These are phyloP conservation scores for Penicillium sp. DNA, from an alignment of 2,329 filamentous ascomycete genomes.

Conservation along the genomic window DNA sequence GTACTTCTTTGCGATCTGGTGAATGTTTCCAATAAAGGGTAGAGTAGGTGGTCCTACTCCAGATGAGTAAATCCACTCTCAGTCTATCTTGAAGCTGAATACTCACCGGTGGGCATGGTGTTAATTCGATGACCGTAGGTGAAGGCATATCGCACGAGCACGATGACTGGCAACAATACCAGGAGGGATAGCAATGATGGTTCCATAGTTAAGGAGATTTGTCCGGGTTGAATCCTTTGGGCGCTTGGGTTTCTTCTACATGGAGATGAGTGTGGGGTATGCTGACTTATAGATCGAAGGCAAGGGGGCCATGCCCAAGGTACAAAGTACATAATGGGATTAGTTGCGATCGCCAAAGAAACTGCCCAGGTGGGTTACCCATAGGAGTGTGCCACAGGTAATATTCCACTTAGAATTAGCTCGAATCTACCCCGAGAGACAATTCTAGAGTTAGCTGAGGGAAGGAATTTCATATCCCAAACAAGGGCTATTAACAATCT, in stretches of 20 bases:
- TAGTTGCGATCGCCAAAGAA: background rate
- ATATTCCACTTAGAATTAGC: background rate
- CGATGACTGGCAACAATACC: background rate
- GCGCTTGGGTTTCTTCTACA: background rate
- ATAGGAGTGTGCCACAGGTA: background rate
- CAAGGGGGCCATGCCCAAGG: background rate
- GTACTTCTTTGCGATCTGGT: background rate
- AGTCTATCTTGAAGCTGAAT: background rate
- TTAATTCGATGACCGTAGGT: background rate
- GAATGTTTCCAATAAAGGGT: background rate
- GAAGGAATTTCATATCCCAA: background rate
- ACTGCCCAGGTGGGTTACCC: too few species aligned
- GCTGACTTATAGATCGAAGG: background rate
- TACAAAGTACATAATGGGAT: background rate
- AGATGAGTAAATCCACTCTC: background rate
- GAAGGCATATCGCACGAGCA: background rate
- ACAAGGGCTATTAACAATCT: too few species aligned
- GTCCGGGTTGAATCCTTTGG: too few species aligned
- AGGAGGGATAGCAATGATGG: background rate
- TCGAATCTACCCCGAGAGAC: too few species aligned
- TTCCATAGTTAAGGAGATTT: background rate
- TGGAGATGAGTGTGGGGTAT: background rate
- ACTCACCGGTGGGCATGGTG: background rate
- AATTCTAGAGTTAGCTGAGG: background rate
- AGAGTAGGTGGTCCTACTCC: background rate